Evolutionary conservation across 257 asterid species (phyloP).

Genomic region (Solanum chiquidenum): DNA sequence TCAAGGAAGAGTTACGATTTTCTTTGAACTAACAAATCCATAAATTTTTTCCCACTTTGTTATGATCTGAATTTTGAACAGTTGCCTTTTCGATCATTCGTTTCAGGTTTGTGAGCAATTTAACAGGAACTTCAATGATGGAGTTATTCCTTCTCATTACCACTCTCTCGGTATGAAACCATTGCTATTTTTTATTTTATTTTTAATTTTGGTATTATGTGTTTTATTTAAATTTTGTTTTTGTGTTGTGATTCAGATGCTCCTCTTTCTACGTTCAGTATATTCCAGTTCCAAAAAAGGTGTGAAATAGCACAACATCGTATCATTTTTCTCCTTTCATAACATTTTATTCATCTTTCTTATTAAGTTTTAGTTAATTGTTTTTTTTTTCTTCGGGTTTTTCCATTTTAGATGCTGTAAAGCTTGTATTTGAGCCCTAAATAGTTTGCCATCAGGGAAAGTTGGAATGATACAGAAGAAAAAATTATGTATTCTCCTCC

Average conservation of each 20-base stretch:
- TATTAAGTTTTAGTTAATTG: neutral
- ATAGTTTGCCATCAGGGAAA: neutral
- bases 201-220: neutral
- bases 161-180: constrained; percentile 28
- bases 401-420: neutral
- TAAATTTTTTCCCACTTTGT: neutral
- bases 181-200: neutral
- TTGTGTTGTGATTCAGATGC: constrained; percentile 23
- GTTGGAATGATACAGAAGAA: neutral
- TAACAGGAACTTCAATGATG: constrained; percentile 55
- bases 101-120: constrained; percentile 78
- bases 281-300: constrained; percentile 29
- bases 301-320: neutral
- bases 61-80: neutral
- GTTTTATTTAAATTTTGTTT: neutral
- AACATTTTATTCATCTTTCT: neutral
- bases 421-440: neutral
- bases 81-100: neutral
- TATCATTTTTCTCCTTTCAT: neutral
- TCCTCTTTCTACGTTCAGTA: constrained; percentile 44
- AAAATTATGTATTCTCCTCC: neutral
- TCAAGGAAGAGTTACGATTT: constrained; percentile 62
- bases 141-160: constrained; percentile 47
- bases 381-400: neutral
- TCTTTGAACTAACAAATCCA: neutral